phyloP scores from a whole-genome alignment of 2,329 filamentous ascomycete genomes.

The Alternaria alternata region DNA sequence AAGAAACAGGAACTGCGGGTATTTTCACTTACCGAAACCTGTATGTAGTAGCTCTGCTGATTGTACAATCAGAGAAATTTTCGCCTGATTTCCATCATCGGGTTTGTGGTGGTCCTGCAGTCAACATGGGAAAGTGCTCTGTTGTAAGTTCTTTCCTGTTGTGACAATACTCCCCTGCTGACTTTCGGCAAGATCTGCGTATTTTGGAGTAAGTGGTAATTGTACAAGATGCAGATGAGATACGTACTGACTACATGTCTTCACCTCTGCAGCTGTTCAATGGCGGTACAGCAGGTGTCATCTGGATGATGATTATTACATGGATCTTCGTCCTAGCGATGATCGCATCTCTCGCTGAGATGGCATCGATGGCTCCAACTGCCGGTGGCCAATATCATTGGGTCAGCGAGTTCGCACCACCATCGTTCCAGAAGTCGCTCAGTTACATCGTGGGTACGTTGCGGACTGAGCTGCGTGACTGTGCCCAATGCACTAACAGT shows the following conservation, averaged over 20 bases:
- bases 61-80: conserved; percentile 23
- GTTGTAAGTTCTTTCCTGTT: conserved; percentile 9
- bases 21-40: not conserved
- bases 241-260: too few species aligned
- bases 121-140: conserved; percentile 32
- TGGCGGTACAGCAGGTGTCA: conserved; percentile 38
- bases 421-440: conserved; percentile 8
- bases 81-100: conserved; percentile 26
- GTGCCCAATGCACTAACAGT: not conserved
- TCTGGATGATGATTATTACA: conserved; percentile 37
- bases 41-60: conserved; percentile 1
- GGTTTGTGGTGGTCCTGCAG: conserved; percentile 25
- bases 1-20: conserved; percentile 33
- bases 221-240: too few species aligned
- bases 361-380: conserved; percentile 15
- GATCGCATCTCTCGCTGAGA: conserved; percentile 22
- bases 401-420: conserved; percentile 12
- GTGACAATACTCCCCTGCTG: not conserved
- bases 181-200: conserved; percentile 14
- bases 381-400: conserved; percentile 16
- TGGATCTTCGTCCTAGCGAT: conserved; percentile 34
- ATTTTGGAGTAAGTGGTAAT: conserved; percentile 10
- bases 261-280: conserved; percentile 17
- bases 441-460: conserved; percentile 14
- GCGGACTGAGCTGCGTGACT: not conserved